Percentiles rank a stretch among this genome's conserved stretches.
Evolutionary conservation across 768 basidiomycete species (phyloP).

Genomic region (Leccinum barrowsii): DNA sequence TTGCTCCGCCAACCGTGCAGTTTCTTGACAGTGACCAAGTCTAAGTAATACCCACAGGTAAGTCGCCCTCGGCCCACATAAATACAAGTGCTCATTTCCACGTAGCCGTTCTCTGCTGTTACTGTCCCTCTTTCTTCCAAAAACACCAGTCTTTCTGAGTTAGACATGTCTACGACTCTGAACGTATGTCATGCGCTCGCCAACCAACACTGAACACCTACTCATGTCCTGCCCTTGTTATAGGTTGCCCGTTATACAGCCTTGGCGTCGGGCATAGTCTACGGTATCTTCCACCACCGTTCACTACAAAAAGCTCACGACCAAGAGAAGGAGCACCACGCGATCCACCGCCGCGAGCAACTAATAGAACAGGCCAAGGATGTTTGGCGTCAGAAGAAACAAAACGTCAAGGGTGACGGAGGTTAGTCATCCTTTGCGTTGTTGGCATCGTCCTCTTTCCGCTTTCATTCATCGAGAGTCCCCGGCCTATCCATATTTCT

Average conservation of each 20-base stretch:
- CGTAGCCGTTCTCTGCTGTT: conserved; percentile 14
- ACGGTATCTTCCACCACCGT: conserved; percentile 90
- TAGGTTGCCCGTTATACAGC: conserved; percentile 96
- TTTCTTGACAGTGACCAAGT: conserved; percentile 12
- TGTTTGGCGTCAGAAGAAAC: conserved; percentile 82
- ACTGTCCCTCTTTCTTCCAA: conserved; percentile 11
- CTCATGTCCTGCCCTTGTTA: conserved; percentile 1
- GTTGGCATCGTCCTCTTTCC: background rate
- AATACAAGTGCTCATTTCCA: background rate
- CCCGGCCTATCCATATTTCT: conserved; percentile 4
- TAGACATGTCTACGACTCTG: conserved; percentile 67
- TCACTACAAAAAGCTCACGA: conserved; percentile 83
- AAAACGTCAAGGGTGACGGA: conserved; percentile 46
- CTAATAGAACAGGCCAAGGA: conserved; percentile 85
- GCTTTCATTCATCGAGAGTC: background rate
- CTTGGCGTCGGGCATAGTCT: conserved; percentile 79
- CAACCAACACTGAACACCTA: background rate
- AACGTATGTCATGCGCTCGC: conserved; percentile 52
- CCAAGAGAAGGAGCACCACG: conserved; percentile 69
- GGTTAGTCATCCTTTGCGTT: conserved; percentile 42
- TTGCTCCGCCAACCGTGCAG: conserved; percentile 23
- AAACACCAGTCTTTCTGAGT: conserved; percentile 11
- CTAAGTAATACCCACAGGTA: conserved; percentile 8
- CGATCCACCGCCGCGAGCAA: conserved; percentile 67
- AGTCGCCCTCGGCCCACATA: background rate